These are phyloP conservation scores for Colletotrichum eremochloae DNA, from an alignment of 2,329 filamentous ascomycete genomes.

Conservation along the genomic window DNA sequence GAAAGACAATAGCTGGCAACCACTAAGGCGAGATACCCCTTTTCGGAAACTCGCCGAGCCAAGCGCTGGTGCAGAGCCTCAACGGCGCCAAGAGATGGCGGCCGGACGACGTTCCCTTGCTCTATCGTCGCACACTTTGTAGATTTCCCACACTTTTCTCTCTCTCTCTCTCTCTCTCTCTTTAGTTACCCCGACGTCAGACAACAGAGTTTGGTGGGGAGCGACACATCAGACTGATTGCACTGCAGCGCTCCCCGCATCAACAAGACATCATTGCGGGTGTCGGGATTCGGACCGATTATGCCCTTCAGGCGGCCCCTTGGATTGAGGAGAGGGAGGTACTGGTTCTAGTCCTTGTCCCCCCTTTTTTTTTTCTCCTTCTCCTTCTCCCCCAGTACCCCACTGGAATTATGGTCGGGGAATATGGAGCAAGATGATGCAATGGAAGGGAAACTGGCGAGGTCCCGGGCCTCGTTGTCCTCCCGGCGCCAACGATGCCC, in stretches of 20 bases:
- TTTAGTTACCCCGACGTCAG: not conserved
- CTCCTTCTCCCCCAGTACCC: not conserved
- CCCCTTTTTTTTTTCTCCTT: too few relatives aligned
- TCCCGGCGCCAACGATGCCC: too few relatives aligned
- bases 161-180: not conserved
- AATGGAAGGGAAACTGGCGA: not conserved
- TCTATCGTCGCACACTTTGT: not conserved
- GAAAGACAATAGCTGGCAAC: not conserved
- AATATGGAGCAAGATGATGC: not conserved
- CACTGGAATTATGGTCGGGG: not conserved
- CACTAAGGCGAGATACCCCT: not conserved
- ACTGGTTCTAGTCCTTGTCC: not conserved
- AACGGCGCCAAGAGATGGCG: not conserved
- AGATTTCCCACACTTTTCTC: not conserved
- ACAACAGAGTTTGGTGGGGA: not conserved
- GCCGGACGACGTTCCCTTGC: not conserved
- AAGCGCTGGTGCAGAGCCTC: conserved; percentile 28
- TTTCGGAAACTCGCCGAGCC: conserved; percentile 27
- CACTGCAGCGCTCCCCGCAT: conserved; percentile 26
- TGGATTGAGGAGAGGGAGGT: not conserved
- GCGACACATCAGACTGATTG: too few relatives aligned
- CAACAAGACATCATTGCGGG: conserved; percentile 6
- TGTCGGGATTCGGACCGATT: conserved; percentile 34
- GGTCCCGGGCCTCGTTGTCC: not conserved
- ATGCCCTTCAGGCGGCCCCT: not conserved